Conservation (phyloP, 2,329 filamentous ascomycete genomes). For the Hymenoscyphus infarciens region DNA sequence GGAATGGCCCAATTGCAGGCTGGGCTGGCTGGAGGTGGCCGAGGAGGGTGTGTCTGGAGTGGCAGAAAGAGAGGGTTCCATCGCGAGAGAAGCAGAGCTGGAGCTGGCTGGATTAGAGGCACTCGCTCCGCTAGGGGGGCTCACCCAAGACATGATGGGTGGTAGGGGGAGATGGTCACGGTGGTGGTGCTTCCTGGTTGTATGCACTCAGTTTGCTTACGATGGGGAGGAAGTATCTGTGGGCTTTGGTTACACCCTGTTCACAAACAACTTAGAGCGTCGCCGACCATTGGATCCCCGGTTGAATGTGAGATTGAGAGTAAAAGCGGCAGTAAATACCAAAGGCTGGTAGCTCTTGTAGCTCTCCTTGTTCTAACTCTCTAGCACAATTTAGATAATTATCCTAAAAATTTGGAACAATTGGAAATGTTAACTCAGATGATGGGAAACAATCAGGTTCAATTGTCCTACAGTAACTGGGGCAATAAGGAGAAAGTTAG, state of each 20-base stretch:
- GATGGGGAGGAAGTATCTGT: not conserved
- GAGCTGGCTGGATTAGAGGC: not conserved
- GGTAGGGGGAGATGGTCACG: not conserved
- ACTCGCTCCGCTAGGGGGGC: not conserved
- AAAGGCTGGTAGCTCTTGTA: too few relatives aligned
- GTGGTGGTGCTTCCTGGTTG: not conserved
- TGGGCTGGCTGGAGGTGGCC: slow-evolving; percentile 2
- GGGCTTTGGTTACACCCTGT: not conserved
- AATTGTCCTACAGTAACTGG: too few relatives aligned
- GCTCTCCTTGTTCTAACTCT: too few relatives aligned
- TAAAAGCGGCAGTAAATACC: too few relatives aligned
- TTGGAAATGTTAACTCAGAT: too few relatives aligned
- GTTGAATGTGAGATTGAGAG: too few relatives aligned
- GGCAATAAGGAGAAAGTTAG: too few relatives aligned
- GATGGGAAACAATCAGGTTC: too few relatives aligned
- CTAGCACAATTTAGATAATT: too few relatives aligned
- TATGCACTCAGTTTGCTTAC: slow-evolving; percentile 1
- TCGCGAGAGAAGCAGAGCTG: not conserved
- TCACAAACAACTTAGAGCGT: not conserved
- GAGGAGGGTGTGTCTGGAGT: slow-evolving; percentile 5
- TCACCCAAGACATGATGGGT: slow-evolving; percentile 4
- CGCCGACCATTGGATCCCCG: too few relatives aligned
- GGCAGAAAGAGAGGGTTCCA: not conserved
- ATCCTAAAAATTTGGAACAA: too few relatives aligned
- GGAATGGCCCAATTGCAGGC: slow-evolving; percentile 1